These are phyloP conservation scores for Rhodamnia rubescens DNA, from an alignment of 345 rosid species.

Conservation along the genomic window DNA sequence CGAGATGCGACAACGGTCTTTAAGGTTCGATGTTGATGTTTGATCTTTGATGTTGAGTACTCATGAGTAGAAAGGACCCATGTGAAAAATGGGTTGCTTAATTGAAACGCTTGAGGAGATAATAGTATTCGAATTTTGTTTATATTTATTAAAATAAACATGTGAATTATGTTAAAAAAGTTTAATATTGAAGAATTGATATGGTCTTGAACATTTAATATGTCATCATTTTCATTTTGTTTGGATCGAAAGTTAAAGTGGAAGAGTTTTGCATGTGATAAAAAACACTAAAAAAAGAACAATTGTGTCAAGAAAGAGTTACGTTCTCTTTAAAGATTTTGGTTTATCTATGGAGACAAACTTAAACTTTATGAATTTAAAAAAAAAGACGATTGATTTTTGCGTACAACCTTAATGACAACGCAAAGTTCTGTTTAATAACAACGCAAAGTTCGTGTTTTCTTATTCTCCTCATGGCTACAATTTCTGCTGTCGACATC, in stretches of 20 bases:
- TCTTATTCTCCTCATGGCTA: not conserved
- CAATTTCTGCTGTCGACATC: not conserved
- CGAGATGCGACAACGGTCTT: not conserved
- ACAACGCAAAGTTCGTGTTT: not conserved
- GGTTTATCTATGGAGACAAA: not conserved
- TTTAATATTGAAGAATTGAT: too few relatives aligned
- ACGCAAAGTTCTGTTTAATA: not conserved
- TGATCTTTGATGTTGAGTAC: not conserved
- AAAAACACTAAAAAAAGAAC: too few relatives aligned
- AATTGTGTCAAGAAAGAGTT: too few relatives aligned
- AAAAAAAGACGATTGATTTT: not conserved
- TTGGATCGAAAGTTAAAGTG: too few relatives aligned
- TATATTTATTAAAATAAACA: too few relatives aligned
- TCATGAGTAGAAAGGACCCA: not conserved
- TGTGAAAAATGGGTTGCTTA: not conserved
- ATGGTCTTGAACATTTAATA: too few relatives aligned
- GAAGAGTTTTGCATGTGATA: too few relatives aligned
- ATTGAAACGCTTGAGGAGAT: not conserved
- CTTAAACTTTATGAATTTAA: not conserved
- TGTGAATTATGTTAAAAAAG: too few relatives aligned
- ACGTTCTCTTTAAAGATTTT: too few relatives aligned
- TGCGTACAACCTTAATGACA: not conserved
- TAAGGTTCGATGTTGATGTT: not conserved
- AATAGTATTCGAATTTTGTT: too few relatives aligned
- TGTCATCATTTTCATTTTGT: too few relatives aligned